A percentile compares a stretch with the other conserved stretches of the same genome.
These are phyloP conservation scores for Rostrohypoxylon terebratum DNA, from an alignment of 495 filamentous ascomycete genomes.

Conservation along the genomic window DNA sequence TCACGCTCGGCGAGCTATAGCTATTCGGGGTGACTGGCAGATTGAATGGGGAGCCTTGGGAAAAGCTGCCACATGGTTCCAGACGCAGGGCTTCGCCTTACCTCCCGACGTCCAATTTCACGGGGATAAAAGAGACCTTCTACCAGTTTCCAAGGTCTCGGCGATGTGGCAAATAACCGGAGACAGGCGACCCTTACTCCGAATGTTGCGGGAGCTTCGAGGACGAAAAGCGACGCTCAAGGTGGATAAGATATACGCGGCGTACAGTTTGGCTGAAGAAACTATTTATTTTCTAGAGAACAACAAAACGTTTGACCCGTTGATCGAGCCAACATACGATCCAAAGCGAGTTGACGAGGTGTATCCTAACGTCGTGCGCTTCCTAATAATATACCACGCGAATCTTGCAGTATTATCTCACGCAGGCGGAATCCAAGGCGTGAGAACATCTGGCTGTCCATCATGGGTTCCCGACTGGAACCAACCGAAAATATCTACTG, in stretches of 20 bases:
- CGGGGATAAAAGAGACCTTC: slow-evolving; percentile 24
- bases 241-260: slow-evolving; percentile 37
- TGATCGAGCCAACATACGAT: slow-evolving; percentile 37
- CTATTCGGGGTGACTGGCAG: slow-evolving; percentile 36
- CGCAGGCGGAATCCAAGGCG: slow-evolving; percentile 30
- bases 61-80: slow-evolving; percentile 32
- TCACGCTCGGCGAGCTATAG: slow-evolving; percentile 27
- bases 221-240: slow-evolving; percentile 30
- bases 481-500: slow-evolving; percentile 24
- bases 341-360: slow-evolving; percentile 12
- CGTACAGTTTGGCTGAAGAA: slow-evolving; percentile 37
- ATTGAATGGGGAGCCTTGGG: slow-evolving; percentile 32
- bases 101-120: slow-evolving; percentile 17
- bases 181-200: slow-evolving; percentile 31
- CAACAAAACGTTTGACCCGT: slow-evolving; percentile 22
- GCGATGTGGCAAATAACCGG: slow-evolving; percentile 35
- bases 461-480: slow-evolving; percentile 41
- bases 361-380: slow-evolving; percentile 27
- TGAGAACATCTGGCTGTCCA: slow-evolving; percentile 24
- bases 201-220: slow-evolving; percentile 32
- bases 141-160: slow-evolving; percentile 27
- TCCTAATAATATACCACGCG: slow-evolving; percentile 33
- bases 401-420: slow-evolving; percentile 33
- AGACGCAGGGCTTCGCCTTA: slow-evolving; percentile 31
- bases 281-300: slow-evolving; percentile 11